Conservation (phyloP, 768 basidiomycete species). For the Lactarius sp. region DNA sequence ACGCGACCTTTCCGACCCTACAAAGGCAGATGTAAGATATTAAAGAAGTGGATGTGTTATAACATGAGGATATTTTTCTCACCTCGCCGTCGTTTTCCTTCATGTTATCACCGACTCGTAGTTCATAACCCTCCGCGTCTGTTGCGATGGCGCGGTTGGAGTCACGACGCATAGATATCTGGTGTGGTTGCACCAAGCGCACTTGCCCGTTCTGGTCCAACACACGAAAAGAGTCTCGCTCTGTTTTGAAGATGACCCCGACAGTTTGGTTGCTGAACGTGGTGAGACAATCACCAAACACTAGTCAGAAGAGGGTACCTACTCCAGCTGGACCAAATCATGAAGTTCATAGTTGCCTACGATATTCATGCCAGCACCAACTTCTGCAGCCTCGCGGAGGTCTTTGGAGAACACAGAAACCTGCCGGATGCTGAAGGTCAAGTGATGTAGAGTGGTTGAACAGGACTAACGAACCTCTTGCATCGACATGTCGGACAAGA, state of each 20-base stretch:
- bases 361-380: constrained; percentile 84
- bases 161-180: constrained; percentile 88
- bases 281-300: background rate
- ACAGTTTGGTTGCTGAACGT: constrained; percentile 78
- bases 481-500: constrained; percentile 96
- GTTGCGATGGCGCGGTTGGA: constrained; percentile 80
- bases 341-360: constrained; percentile 95
- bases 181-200: constrained; percentile 85
- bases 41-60: background rate
- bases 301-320: constrained; percentile 35
- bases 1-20: constrained; percentile 85
- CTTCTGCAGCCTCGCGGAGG: constrained; percentile 93
- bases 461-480: constrained; percentile 73
- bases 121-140: constrained; percentile 83
- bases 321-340: constrained; percentile 96
- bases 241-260: constrained; percentile 96
- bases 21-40: constrained; percentile 15
- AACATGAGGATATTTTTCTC: constrained; percentile 25
- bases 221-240: constrained; percentile 92
- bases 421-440: constrained; percentile 37
- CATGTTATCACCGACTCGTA: constrained; percentile 85
- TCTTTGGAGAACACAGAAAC: constrained; percentile 98
- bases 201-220: constrained; percentile 92
- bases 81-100: constrained; percentile 91
- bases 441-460: background rate